Conservation (phyloP, 2,329 filamentous ascomycete genomes). For the Dothistroma pini region DNA sequence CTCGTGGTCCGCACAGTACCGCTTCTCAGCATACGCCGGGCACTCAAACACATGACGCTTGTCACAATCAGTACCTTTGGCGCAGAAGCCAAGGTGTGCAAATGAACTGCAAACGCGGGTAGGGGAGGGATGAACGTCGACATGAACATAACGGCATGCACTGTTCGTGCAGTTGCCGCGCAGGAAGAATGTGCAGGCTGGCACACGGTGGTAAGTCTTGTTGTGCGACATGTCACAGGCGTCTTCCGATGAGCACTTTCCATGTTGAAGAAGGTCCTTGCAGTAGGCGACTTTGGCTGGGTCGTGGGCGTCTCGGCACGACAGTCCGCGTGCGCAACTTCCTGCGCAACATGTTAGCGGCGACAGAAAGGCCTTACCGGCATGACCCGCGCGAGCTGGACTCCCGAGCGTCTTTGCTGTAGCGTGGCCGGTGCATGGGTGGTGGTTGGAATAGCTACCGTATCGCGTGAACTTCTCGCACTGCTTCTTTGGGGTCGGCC, state of each 20-base stretch:
- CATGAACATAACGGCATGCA: conserved; percentile 83
- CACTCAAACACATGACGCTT: conserved; percentile 84
- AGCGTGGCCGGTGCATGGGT: conserved; percentile 10
- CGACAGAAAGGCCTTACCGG: conserved; percentile 20
- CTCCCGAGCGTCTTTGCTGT: conserved; percentile 4
- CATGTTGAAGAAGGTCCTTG: conserved; percentile 78
- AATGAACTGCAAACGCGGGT: conserved; percentile 74
- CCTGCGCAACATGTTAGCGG: conserved; percentile 52
- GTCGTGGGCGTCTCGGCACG: conserved; percentile 80
- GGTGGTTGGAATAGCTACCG: conserved; percentile 27
- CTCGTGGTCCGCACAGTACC: conserved; percentile 68
- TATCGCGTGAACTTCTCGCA: conserved; percentile 36
- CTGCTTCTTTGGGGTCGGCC: conserved; percentile 22
- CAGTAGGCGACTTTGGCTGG: conserved; percentile 83
- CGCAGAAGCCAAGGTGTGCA: conserved; percentile 83
- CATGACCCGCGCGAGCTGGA: conserved; percentile 14
- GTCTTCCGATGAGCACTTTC: conserved; percentile 70
- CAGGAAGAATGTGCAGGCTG: conserved; percentile 84
- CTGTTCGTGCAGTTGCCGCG: conserved; percentile 85
- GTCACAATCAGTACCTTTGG: conserved; percentile 70
- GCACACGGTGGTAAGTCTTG: conserved; percentile 74
- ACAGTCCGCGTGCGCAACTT: conserved; percentile 75
- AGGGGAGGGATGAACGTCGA: conserved; percentile 70
- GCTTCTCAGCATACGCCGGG: conserved; percentile 90
- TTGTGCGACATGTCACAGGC: conserved; percentile 90